Percentiles rank a stretch among this genome's conserved stretches.
Conservation (phyloP, 2,329 filamentous ascomycete species). For the Claviceps humidiphila region DNA sequence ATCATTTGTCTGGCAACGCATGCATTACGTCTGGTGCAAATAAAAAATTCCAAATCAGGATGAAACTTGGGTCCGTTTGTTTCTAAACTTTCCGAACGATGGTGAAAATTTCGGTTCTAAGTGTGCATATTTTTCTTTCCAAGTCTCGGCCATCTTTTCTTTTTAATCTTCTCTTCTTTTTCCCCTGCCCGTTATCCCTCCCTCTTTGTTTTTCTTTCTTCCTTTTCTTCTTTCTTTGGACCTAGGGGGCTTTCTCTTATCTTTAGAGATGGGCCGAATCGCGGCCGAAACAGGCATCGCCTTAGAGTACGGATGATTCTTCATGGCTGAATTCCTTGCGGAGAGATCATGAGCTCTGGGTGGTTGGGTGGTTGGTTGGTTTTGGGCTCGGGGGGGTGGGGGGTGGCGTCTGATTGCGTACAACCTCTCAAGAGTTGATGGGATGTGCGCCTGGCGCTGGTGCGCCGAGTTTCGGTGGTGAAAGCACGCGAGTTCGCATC, state of each 20-base stretch:
- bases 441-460: slow-evolving; percentile 20
- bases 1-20: background rate
- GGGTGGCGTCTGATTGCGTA: slow-evolving; percentile 13
- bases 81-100: background rate
- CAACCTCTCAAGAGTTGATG: slow-evolving; percentile 6
- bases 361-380: too few relatives aligned
- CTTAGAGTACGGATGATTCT: background rate
- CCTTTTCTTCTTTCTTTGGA: background rate
- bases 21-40: background rate
- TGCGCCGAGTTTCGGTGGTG: slow-evolving; percentile 10
- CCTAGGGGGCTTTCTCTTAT: background rate
- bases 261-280: slow-evolving; percentile 10
- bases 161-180: background rate
- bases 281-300: background rate
- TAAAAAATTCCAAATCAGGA: background rate
- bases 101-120: background rate
- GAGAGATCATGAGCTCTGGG: too few relatives aligned
- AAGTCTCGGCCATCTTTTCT: background rate
- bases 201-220: slow-evolving; percentile 5
- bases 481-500: slow-evolving; percentile 21
- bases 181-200: background rate
- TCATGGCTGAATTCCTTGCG: too few relatives aligned
- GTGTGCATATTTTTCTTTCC: background rate
- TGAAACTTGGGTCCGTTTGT: background rate
- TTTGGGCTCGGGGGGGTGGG: background rate